phyloP scores from a whole-genome alignment of 495 filamentous ascomycete genomes.

The Hypoxylon perforatum region DNA sequence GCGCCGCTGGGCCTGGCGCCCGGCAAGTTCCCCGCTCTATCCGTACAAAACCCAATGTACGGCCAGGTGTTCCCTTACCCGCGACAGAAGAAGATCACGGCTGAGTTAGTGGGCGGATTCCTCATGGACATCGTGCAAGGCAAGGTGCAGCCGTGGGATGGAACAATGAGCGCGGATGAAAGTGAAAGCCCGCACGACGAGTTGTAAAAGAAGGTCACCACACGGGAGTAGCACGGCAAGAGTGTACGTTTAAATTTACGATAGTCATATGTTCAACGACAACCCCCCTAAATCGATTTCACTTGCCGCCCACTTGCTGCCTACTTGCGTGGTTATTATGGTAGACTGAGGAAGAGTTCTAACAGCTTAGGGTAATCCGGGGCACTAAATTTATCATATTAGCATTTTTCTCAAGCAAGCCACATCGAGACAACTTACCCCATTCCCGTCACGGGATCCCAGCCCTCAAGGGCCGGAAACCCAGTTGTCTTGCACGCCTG shows the following conservation, averaged over 20 bases:
- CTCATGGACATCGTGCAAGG: slow-evolving; percentile 58
- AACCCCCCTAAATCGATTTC: too few species aligned
- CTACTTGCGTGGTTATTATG: slow-evolving; percentile 16
- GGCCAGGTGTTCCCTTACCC: slow-evolving; percentile 56
- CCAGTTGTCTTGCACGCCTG: slow-evolving; percentile 67
- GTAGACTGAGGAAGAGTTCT: slow-evolving; percentile 49
- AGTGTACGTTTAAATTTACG: slow-evolving; percentile 10
- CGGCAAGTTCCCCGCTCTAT: slow-evolving; percentile 44
- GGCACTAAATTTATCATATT: slow-evolving; percentile 35
- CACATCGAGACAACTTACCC: slow-evolving; percentile 49
- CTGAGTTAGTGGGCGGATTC: slow-evolving; percentile 52
- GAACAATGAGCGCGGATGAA: slow-evolving; percentile 19
- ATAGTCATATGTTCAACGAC: background rate
- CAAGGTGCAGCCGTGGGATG: slow-evolving; percentile 53
- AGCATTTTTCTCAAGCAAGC: slow-evolving; percentile 14
- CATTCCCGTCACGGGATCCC: slow-evolving; percentile 73
- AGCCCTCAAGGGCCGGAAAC: slow-evolving; percentile 62
- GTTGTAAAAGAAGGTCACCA: slow-evolving; percentile 33
- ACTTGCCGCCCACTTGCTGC: background rate
- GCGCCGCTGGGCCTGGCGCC: slow-evolving; percentile 49
- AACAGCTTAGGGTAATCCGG: slow-evolving; percentile 50
- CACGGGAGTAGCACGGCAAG: background rate
- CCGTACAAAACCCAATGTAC: slow-evolving; percentile 56
- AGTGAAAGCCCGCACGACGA: slow-evolving; percentile 45
- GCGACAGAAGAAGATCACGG: slow-evolving; percentile 43